These are phyloP conservation scores for Leccinum olivaceopallidum DNA, from an alignment of 768 basidiomycete genomes.

Conservation along the genomic window DNA sequence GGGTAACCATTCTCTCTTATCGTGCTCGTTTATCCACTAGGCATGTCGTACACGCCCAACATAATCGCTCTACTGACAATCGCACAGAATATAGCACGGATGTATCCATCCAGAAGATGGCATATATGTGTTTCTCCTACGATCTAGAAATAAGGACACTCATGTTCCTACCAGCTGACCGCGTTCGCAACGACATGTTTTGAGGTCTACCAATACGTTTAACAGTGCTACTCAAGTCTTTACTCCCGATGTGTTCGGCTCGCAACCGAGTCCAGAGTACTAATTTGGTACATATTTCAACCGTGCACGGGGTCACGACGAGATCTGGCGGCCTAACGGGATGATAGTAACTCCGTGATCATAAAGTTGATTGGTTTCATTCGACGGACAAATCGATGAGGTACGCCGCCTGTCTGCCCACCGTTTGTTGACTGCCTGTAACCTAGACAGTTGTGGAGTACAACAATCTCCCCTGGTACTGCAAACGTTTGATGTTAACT, in stretches of 20 bases:
- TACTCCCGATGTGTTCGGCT: conserved; percentile 57
- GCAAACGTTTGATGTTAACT: no score
- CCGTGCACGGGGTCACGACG: conserved; percentile 56
- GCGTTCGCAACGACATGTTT: conserved; percentile 56
- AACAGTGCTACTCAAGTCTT: conserved; percentile 45
- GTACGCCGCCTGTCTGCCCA: conserved; percentile 20
- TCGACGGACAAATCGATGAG: conserved; percentile 42
- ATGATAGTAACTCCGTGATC: background rate
- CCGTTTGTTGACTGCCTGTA: background rate
- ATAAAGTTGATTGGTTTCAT: background rate
- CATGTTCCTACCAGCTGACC: conserved; percentile 40
- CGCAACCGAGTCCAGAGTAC: background rate
- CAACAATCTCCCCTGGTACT: background rate
- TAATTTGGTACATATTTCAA: background rate
- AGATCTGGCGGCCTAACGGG: conserved; percentile 52
- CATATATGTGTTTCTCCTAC: conserved; percentile 29
- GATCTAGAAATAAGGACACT: conserved; percentile 50
- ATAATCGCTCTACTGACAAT: background rate
- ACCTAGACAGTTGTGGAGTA: background rate
- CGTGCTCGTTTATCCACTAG: conserved; percentile 51
- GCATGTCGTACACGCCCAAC: conserved; percentile 44
- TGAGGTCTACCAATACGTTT: conserved; percentile 54
- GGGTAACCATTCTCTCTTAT: conserved; percentile 54
- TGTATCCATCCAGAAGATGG: conserved; percentile 49
- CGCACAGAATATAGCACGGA: conserved; percentile 51